Evolutionary conservation across 139 green algal genomes (phyloP), one percentile per base, ranked within the genome.

Genomic region (Dunaliella primolecta): DNA sequence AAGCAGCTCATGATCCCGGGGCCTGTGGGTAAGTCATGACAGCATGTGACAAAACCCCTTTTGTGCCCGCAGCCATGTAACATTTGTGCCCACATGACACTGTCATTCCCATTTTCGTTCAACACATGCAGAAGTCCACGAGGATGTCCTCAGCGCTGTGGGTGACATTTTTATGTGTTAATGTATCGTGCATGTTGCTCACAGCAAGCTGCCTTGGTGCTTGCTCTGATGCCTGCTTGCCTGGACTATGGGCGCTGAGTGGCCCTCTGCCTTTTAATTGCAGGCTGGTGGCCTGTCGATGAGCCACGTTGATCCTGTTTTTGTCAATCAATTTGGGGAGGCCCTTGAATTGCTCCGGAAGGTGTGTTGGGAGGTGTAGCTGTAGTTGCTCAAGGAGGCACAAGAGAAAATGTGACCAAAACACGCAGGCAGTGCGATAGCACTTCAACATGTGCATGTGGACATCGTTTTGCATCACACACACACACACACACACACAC

Each of bases 281-380:
- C 33, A 32, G 11, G 77, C 78, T 36, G 84, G 84, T 36, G 84
- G 84, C 70, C 34, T 82, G 71, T 30, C 84, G 21, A 76, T 78
- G n/a, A 57, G n/a, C 64, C 84, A 87, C 32, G 32, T 84, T 33
- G 84, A 81, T 32, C 71, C 71, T 30, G 36, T 1, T 2, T 87
- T 87, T 75, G 33, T 80, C 29, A 35, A n/a, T 24, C 24, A 87
- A 70, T 87, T 87, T 57, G 78, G 79, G 0, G 84, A 87, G 34
- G 55, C 84, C 0, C 75, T 87, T n/a, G 79, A 87, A 70, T 30
- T 87, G 36, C 70, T 87, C n/a, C 78, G 84, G 35, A 81, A 87
- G 84, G 84, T 87, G 15, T 31, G 56, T 35, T 2, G n/a, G 75
- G 21, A 46, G 75, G 75, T 37, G 7, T 37, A 20, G 75, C 2